Percentiles rank a stretch among this genome's conserved stretches.
phyloP scores from a whole-genome alignment of 2,329 filamentous ascomycete genomes.

The Sordariomycetes sp. region DNA sequence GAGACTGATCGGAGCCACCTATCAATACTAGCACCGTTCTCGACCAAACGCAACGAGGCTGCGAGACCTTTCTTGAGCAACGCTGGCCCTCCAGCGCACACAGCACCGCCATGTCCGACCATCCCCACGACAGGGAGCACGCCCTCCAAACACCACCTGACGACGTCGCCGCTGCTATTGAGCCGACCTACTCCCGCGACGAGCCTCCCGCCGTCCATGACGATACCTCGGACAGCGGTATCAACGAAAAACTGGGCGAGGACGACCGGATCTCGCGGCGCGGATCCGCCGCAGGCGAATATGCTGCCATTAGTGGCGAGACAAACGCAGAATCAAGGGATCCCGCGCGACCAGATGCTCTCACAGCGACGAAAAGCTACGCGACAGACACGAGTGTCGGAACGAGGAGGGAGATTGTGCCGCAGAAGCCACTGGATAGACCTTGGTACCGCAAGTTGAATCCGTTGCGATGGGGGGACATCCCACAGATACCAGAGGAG shows the following conservation, averaged over 20 bases:
- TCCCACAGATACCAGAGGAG: slow-evolving; percentile 46
- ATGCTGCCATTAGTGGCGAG: slow-evolving; percentile 2
- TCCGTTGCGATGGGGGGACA: slow-evolving; percentile 49
- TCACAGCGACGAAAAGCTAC: slow-evolving; percentile 33
- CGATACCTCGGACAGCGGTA: slow-evolving; percentile 3
- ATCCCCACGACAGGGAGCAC: slow-evolving; percentile 12
- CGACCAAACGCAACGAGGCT: no score
- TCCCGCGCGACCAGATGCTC: slow-evolving; percentile 8
- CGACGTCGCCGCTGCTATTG: slow-evolving; percentile 15
- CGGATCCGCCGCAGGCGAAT: slow-evolving; percentile 5
- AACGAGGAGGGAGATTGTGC: slow-evolving; percentile 29
- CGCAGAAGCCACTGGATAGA: slow-evolving; percentile 20
- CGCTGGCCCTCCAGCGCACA: neutral
- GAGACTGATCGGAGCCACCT: no score
- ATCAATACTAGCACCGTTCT: no score
- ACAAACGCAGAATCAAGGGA: slow-evolving; percentile 5
- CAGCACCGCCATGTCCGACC: slow-evolving; percentile 14
- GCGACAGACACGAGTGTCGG: slow-evolving; percentile 43
- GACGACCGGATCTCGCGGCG: neutral
- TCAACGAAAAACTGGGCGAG: slow-evolving; percentile 5
- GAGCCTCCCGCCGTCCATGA: slow-evolving; percentile 5
- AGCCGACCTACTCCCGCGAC: slow-evolving; percentile 11
- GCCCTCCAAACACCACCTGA: slow-evolving; percentile 18
- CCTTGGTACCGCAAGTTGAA: slow-evolving; percentile 57
- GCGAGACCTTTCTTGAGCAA: no score